Conservation (phyloP, 768 basidiomycete genomes). For the Tulasnella sp. region DNA sequence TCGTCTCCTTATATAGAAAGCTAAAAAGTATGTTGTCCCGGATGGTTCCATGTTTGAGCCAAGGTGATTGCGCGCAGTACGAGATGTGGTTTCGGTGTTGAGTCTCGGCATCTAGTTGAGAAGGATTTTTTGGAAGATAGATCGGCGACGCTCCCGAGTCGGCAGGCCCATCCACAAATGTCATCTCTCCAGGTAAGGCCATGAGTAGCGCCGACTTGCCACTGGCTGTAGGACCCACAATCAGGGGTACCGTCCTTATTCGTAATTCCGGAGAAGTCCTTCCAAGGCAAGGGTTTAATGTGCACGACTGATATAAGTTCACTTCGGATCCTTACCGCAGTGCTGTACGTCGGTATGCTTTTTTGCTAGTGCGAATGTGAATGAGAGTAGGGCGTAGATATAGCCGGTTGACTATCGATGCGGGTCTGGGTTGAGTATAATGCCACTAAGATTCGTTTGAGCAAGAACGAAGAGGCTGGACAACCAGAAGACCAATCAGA, state of each 20-base stretch:
- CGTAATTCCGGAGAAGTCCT: conserved; percentile 71
- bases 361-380: conserved; percentile 49
- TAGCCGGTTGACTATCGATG: conserved; percentile 52
- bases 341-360: conserved; percentile 62
- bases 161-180: conserved; percentile 31
- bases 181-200: conserved; percentile 49
- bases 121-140: conserved; percentile 54
- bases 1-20: conserved; percentile 29
- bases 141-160: conserved; percentile 27
- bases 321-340: conserved; percentile 59
- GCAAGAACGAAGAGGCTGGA: conserved; percentile 51
- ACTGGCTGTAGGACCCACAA: conserved; percentile 57
- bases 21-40: conserved; percentile 46
- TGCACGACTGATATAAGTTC: conserved; percentile 82
- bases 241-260: conserved; percentile 43
- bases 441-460: conserved; percentile 43
- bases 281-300: conserved; percentile 73
- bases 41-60: conserved; percentile 30
- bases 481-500: too few relatives aligned
- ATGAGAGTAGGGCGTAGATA: conserved; percentile 66
- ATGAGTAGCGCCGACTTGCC: conserved; percentile 75
- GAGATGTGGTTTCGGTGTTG: conserved; percentile 29
- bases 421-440: conserved; percentile 12
- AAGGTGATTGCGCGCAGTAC: conserved; percentile 37
- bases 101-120: conserved; percentile 27